Percentiles rank a stretch among this genome's conserved stretches.
Conservation (phyloP, 306 rosid genomes). For the Cucurbita ficifolia region DNA sequence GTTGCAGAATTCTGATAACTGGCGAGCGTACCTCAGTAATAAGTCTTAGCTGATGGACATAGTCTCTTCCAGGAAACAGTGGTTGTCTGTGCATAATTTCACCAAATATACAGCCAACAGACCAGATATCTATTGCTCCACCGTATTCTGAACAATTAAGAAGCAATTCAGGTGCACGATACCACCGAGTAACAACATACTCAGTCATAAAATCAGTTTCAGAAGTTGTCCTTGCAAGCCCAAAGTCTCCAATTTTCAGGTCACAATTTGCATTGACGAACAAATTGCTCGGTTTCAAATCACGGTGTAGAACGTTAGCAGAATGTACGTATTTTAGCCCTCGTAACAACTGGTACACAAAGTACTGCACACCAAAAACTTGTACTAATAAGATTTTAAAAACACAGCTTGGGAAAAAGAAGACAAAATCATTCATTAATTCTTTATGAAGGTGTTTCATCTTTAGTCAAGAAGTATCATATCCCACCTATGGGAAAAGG, state of each 20-base stretch:
- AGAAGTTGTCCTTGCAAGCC: slow-evolving; percentile 97
- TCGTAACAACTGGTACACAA: slow-evolving; percentile 83
- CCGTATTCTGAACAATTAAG: slow-evolving; percentile 93
- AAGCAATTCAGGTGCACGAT: slow-evolving; percentile 86
- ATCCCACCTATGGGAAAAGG: background rate
- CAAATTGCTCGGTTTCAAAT: slow-evolving; percentile 91
- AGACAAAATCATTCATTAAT: background rate
- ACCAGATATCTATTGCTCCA: slow-evolving; percentile 96
- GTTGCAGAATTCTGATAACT: background rate
- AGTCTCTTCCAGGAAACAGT: slow-evolving; percentile 86
- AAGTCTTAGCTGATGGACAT: slow-evolving; percentile 90
- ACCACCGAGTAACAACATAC: slow-evolving; percentile 98
- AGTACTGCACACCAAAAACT: slow-evolving; percentile 46
- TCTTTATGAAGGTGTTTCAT: background rate
- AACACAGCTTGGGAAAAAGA: background rate
- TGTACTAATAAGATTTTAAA: slow-evolving; percentile 6
- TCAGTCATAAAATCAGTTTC: slow-evolving; percentile 99
- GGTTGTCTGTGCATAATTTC: slow-evolving; percentile 81
- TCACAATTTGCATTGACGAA: slow-evolving; percentile 87
- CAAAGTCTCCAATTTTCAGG: slow-evolving; percentile 94
- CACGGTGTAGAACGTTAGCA: slow-evolving; percentile 89
- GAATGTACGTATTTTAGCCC: slow-evolving; percentile 93
- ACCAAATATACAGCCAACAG: slow-evolving; percentile 94
- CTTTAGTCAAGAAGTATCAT: background rate
- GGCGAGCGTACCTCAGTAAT: slow-evolving; percentile 58